Percentiles rank a stretch among this genome's conserved stretches.
Evolutionary conservation across 2,329 filamentous ascomycete species (phyloP).

Genomic region (Pseudogymnoascus sp.): DNA sequence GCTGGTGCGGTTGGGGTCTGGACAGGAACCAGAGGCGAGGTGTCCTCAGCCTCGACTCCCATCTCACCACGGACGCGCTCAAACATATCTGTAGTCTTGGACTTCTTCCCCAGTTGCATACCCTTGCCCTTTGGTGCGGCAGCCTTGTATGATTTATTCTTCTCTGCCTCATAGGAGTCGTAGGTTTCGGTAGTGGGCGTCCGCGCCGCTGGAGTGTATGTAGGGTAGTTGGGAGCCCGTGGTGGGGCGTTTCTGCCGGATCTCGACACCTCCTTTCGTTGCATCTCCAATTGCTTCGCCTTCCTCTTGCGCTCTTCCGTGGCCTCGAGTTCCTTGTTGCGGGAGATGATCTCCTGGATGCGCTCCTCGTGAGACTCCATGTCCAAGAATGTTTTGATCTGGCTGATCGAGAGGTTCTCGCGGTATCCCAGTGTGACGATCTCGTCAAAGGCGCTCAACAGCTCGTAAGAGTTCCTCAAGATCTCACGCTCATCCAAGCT

Average conservation of each 20-base stretch:
- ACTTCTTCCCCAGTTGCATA: slow-evolving; percentile 99
- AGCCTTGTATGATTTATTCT: slow-evolving; percentile 75
- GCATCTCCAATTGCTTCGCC: slow-evolving; percentile 97
- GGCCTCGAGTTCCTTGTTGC: slow-evolving; percentile 97
- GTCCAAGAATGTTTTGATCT: slow-evolving; percentile 98
- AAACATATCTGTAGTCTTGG: slow-evolving; percentile 94
- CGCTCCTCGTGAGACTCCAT: slow-evolving; percentile 99
- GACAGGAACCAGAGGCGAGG: slow-evolving; percentile 56
- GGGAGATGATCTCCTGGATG: slow-evolving; percentile 95
- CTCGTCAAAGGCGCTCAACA: slow-evolving; percentile 95
- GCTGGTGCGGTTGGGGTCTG: slow-evolving; percentile 42
- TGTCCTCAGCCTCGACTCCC: slow-evolving; percentile 75
- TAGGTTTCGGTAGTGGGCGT: slow-evolving; percentile 73
- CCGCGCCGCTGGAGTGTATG: slow-evolving; percentile 74
- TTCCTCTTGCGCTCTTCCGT: slow-evolving; percentile 80
- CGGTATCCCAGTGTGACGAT: slow-evolving; percentile 91
- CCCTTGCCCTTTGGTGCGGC: slow-evolving; percentile 82
- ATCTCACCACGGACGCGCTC: slow-evolving; percentile 89
- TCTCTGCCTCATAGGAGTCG: slow-evolving; percentile 92
- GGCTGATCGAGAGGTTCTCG: slow-evolving; percentile 90
- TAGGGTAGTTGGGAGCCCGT: slow-evolving; percentile 75
- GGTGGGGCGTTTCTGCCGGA: slow-evolving; percentile 60
- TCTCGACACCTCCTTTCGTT: slow-evolving; percentile 90
- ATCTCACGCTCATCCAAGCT: slow-evolving; percentile 95
- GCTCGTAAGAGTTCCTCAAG: slow-evolving; percentile 85